Base-by-base conservation (phyloP, 352 stramenopile genomes). In the Phytopythium ostracodes region DNA sequence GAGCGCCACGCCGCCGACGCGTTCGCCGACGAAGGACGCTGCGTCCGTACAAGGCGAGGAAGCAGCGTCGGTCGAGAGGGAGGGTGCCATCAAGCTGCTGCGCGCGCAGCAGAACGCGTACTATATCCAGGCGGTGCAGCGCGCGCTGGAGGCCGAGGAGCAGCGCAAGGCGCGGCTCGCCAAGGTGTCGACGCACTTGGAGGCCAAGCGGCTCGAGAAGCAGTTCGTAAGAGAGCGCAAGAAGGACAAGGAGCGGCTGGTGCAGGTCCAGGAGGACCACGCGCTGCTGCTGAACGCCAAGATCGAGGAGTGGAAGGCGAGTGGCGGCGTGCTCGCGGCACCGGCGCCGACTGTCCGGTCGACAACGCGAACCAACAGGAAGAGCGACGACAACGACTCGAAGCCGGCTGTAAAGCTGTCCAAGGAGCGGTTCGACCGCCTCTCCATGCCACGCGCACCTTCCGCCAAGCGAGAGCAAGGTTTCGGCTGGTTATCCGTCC, bases 211-310 rank as follows among this genome's bases (percentile, higher is more conserved):
- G 5, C 57, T 88, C 1, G 77, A 88, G 59, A 76, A 81, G 29
- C 71, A 84, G 62, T 88, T 89, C 38, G 62, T 65, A 25, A 67
- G 75, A 12, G 76, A 88, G 51, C 72, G 80, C 27, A 64, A 40
- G 2, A 68, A 64, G 35, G 80, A 89, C 63, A 67, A 69, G 10
- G 77, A 89, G 54, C 66, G 73, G 18, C 66, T 89, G 52, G 70
- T 66, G 25, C 78, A 85, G n/a, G 82, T 89, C 25, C 72, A 84
- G 54, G 78, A 87, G 47, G 77, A 89, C 60, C 78, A 88, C 46
- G 58, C 69, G 22, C 40, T 88, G 56, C 68, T 88, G 27, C 44
- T 87, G 18, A 73, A 69, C 15, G 69, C 70, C 18, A 89, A 87
- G 65, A 66, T 81, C 24, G 67, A 65, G 7, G 72, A 89, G 51